Base-by-base conservation (phyloP, 768 basidiomycete species). In the Lactifluus subvellereus region DNA sequence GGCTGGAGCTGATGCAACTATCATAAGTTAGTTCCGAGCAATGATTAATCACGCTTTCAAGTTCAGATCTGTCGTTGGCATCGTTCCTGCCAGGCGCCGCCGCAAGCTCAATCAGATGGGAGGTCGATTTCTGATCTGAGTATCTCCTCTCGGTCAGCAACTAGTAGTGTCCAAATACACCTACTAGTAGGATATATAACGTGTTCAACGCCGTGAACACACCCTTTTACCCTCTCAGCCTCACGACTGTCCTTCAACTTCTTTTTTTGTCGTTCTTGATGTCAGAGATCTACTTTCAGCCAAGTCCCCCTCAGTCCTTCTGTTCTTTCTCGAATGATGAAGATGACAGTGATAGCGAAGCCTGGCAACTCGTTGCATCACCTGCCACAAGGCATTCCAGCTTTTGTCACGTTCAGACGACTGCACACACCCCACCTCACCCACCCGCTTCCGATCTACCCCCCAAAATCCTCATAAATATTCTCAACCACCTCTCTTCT, bases 381-480 rank as follows among this genome's bases (percentile, higher is more conserved):
- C 87, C 87, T 22, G 87, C 87, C 37, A 87, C 27, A 27, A 27
- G 27, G 27, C 27, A 27, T 27, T 69, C 72, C 32, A 68, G 70
- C 35, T 61, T 68, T 40, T 70, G 65, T 42, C 60, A 61, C 10
- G 59, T 69, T 20, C 66, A 66, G 51, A 57, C 54, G 27, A 61
- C 64, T 37, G 64, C 65, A 61, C 58, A 59, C 59, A 56, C 70
- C 16, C 67, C 75, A 62, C 69, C 73, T 13, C 76, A 75, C 58
- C 82, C 86, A 14, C 84, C 82, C 56, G 86, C 88, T 70, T 79
- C 85, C 8, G 76, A 78, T 54, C 77, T 98, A 4, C 95, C 95
- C 8, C 89, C 91, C 60, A 95, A 98, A 74, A 82, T 98, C 43
- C 85, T 98, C 71, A 89, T 96, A 18, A 88, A 95, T 72, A 89